These are phyloP conservation scores for Metschnikowia reukaufii DNA, from an alignment of 805 yeast genomes.

Conservation along the genomic window DNA sequence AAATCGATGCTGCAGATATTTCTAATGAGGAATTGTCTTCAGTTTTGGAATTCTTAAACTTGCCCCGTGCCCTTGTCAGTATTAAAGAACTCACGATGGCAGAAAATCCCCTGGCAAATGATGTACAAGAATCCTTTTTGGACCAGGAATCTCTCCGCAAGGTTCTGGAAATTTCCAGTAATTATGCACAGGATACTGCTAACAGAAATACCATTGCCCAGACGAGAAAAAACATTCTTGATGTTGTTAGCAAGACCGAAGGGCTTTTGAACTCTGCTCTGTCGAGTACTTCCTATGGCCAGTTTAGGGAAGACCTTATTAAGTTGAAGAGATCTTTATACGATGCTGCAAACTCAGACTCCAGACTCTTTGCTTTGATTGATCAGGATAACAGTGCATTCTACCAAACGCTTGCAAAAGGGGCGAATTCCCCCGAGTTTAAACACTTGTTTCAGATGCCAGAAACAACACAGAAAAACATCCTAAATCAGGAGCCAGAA, in stretches of 20 bases:
- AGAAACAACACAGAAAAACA: slow-evolving; percentile 5
- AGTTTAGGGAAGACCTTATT: slow-evolving; percentile 53
- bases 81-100: slow-evolving; percentile 43
- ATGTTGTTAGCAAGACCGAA: slow-evolving; percentile 37
- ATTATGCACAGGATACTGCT: slow-evolving; percentile 34
- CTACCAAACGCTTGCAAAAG: slow-evolving; percentile 35
- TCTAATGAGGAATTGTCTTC: slow-evolving; percentile 78
- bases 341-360: slow-evolving; percentile 63
- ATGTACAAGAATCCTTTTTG: slow-evolving; percentile 2
- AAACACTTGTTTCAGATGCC: slow-evolving; percentile 27
- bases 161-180: slow-evolving; percentile 25
- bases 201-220: slow-evolving; percentile 31
- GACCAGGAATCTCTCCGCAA: slow-evolving; percentile 11
- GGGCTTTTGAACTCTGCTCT: slow-evolving; percentile 10
- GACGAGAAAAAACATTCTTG: slow-evolving; percentile 38
- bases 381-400: slow-evolving; percentile 30
- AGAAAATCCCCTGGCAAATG: slow-evolving; percentile 2
- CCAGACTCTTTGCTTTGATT: slow-evolving; percentile 49
- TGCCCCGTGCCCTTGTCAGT: slow-evolving; percentile 65
- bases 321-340: slow-evolving; percentile 57
- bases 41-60: slow-evolving; percentile 73
- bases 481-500: slow-evolving; percentile 23
- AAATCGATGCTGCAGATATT: slow-evolving; percentile 71
- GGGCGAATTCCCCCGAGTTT: slow-evolving; percentile 43
- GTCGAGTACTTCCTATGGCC: slow-evolving; percentile 7